A percentile compares a stretch with the other conserved stretches of the same genome.
Conservation (phyloP, 805 yeast genomes). For the Candida pini region DNA sequence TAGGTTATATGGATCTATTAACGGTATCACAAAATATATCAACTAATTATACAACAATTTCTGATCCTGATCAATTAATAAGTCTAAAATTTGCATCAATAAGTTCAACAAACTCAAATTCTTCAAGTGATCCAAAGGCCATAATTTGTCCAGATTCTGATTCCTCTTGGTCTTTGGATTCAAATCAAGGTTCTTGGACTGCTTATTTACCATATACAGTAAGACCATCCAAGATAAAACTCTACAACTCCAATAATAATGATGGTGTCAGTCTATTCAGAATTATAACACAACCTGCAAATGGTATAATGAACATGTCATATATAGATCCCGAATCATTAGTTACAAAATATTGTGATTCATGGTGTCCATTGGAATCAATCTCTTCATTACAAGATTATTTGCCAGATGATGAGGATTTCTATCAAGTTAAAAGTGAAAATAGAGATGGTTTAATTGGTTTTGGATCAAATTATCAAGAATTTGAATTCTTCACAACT, state of each 20-base stretch:
- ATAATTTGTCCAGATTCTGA: constrained; percentile 54
- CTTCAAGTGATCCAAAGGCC: constrained; percentile 24
- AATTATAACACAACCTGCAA: constrained; percentile 68
- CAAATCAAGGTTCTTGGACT: constrained; percentile 57
- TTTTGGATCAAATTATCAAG: constrained; percentile 56
- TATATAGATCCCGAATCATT: constrained; percentile 73
- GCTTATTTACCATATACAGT: constrained; percentile 52
- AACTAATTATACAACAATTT: constrained; percentile 30
- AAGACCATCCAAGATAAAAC: constrained; percentile 64
- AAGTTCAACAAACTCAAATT: constrained; percentile 38
- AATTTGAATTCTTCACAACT: constrained; percentile 72
- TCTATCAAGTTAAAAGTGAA: constrained; percentile 10
- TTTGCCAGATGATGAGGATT: constrained; percentile 2
- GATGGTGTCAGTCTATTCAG: constrained; percentile 60
- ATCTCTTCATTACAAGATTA: constrained; percentile 26
- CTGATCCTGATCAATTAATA: constrained; percentile 56
- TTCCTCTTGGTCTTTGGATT: constrained; percentile 46
- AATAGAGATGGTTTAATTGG: constrained; percentile 21
- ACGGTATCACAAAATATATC: constrained; percentile 26
- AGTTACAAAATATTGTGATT: constrained; percentile 64
- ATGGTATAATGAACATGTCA: constrained; percentile 87
- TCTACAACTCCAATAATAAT: constrained; percentile 55
- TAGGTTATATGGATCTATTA: constrained; percentile 47
- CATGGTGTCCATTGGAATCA: constrained; percentile 74
- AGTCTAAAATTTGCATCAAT: constrained; percentile 53